phyloP scores from a whole-genome alignment of 345 rosid species.

The Euclidium syriacum region DNA sequence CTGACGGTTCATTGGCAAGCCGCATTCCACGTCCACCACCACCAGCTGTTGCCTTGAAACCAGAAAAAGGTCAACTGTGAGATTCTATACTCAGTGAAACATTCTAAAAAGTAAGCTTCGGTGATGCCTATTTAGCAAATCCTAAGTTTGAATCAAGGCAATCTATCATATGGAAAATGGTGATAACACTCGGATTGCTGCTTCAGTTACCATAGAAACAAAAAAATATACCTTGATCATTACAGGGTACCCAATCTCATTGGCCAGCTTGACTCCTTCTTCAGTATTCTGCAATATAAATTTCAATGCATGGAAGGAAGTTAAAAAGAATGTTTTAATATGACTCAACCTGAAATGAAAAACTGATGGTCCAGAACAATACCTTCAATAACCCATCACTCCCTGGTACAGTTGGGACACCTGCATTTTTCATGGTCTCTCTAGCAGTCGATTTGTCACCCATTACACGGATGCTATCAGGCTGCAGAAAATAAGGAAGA shows the following conservation, averaged over 20 bases:
- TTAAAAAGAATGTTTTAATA: neutral
- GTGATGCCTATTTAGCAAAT: neutral
- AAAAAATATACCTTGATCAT: conserved; percentile 77
- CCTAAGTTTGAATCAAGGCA: neutral
- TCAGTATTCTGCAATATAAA: conserved; percentile 67
- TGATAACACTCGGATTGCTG: neutral
- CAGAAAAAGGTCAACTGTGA: neutral
- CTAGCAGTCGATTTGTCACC: conserved; percentile 99
- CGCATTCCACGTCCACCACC: conserved; percentile 99
- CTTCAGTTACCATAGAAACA: neutral
- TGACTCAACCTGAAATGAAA: neutral
- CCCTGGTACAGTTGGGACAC: conserved; percentile 98
- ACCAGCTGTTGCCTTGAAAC: conserved; percentile 90
- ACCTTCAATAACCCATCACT: conserved; percentile 96
- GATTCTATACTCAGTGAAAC: neutral
- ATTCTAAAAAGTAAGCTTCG: neutral
- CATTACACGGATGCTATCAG: conserved; percentile 95
- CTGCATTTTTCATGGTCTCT: conserved; percentile 97
- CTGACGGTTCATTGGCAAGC: conserved; percentile 89
- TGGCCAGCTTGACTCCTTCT: conserved; percentile 78
- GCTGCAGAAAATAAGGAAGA: conserved; percentile 41
- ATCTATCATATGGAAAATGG: neutral
- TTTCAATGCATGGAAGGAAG: conserved; percentile 10
- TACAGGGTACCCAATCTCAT: conserved; percentile 90
- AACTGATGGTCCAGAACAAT: conserved; percentile 3